These are phyloP conservation scores for Zizania palustris DNA, from an alignment of 202 grass and related monocot species.

Conservation along the genomic window DNA sequence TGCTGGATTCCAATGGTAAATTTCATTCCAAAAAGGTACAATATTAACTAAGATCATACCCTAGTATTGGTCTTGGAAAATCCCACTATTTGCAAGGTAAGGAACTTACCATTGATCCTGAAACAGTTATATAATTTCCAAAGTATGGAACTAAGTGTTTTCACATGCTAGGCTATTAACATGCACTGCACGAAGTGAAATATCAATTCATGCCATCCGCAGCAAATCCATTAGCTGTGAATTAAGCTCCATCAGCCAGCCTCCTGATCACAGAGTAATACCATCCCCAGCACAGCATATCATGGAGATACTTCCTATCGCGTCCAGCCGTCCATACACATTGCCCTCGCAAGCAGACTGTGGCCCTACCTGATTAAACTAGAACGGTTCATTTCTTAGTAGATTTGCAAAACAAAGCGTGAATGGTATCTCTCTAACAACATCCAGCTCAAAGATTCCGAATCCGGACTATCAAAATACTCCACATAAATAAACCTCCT, in stretches of 20 bases:
- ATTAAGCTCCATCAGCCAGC: neutral
- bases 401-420: neutral
- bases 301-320: neutral
- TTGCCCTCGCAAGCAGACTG: neutral
- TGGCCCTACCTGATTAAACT: neutral
- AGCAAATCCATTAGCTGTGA: neutral
- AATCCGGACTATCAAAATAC: neutral
- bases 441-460: neutral
- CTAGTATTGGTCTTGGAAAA: neutral
- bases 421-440: neutral
- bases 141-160: neutral
- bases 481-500: neutral
- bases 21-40: neutral
- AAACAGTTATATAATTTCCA: slow-evolving; percentile 2
- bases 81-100: neutral
- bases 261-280: neutral
- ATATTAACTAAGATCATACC: neutral
- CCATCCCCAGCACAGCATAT: neutral
- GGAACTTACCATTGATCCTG: neutral
- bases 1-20: neutral
- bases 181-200: neutral
- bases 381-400: neutral
- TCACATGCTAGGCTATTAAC: neutral
- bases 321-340: neutral
- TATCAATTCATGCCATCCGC: neutral